phyloP scores from a whole-genome alignment of 805 yeast species.

The Lachancea fermentati region DNA sequence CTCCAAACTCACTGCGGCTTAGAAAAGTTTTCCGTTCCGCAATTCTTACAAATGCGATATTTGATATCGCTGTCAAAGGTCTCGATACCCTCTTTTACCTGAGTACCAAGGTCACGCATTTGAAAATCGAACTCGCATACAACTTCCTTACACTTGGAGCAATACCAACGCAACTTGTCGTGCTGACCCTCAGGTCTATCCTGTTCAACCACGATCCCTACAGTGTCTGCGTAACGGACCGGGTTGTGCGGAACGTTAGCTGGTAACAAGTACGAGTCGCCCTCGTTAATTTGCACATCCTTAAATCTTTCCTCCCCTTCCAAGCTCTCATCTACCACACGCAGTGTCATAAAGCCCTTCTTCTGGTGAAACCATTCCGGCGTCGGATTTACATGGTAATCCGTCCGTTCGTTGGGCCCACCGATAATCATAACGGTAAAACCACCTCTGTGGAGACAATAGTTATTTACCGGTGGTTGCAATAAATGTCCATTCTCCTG shows the following conservation, averaged over 20 bases:
- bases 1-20: constrained; percentile 40
- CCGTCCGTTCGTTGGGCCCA: constrained; percentile 92
- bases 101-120: constrained; percentile 81
- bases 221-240: constrained; percentile 75
- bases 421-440: constrained; percentile 94
- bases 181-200: constrained; percentile 69
- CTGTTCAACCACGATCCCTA: constrained; percentile 89
- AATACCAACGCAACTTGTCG: constrained; percentile 86
- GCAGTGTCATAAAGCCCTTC: constrained; percentile 79
- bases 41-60: constrained; percentile 65
- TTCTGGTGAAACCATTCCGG: constrained; percentile 91
- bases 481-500: constrained; percentile 66
- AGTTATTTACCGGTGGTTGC: constrained; percentile 91
- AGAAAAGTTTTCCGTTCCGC: constrained; percentile 71
- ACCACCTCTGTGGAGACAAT: constrained; percentile 85
- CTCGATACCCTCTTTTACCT: constrained; percentile 76
- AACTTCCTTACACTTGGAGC: constrained; percentile 57
- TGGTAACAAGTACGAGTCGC: constrained; percentile 84
- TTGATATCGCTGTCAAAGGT: constrained; percentile 57
- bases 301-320: constrained; percentile 55
- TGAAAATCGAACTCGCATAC: constrained; percentile 68
- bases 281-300: constrained; percentile 73
- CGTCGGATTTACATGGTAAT: constrained; percentile 87
- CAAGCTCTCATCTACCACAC: constrained; percentile 55
- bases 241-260: constrained; percentile 87